Conservation (phyloP, 2,329 filamentous ascomycete genomes). For the Ophiocordyceps robertsii region DNA sequence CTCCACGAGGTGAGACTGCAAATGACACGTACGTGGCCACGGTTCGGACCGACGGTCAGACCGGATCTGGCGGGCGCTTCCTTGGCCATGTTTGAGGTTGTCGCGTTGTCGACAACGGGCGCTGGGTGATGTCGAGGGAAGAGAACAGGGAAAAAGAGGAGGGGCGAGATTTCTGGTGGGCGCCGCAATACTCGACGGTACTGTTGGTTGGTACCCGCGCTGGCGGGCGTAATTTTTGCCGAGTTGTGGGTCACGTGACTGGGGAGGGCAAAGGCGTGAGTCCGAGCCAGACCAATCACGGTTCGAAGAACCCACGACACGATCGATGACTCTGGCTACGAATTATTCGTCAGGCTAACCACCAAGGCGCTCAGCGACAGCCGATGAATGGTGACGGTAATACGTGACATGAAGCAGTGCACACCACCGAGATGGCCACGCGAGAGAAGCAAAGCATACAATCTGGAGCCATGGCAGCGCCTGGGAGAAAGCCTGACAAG, state of each 20-base stretch:
- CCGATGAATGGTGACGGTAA: too few species aligned
- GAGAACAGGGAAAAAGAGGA: slow-evolving; percentile 4
- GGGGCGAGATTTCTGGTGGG: slow-evolving; percentile 7
- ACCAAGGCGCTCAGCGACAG: too few species aligned
- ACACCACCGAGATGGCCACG: too few species aligned
- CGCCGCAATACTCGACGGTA: background rate
- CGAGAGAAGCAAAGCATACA: too few species aligned
- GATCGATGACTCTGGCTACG: too few species aligned
- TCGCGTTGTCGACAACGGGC: slow-evolving; percentile 14
- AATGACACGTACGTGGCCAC: slow-evolving; percentile 44
- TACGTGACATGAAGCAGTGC: too few species aligned
- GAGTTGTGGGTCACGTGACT: slow-evolving; percentile 15
- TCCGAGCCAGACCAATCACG: too few species aligned
- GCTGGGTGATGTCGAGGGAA: slow-evolving; percentile 14
- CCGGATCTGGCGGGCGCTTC: slow-evolving; percentile 44
- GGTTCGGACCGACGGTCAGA: slow-evolving; percentile 49
- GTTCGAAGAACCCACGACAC: too few species aligned
- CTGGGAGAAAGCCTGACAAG: too few species aligned
- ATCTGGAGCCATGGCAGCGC: too few species aligned
- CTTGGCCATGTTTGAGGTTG: slow-evolving; percentile 41
- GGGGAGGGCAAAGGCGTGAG: slow-evolving; percentile 4
- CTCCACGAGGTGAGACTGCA: slow-evolving; percentile 61
- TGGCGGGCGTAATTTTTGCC: slow-evolving; percentile 1
- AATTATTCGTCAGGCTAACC: too few species aligned
- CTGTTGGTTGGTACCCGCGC: background rate